Evolutionary conservation across 495 filamentous ascomycete genomes (phyloP).

Genomic region (Aspergillus panamensis): DNA sequence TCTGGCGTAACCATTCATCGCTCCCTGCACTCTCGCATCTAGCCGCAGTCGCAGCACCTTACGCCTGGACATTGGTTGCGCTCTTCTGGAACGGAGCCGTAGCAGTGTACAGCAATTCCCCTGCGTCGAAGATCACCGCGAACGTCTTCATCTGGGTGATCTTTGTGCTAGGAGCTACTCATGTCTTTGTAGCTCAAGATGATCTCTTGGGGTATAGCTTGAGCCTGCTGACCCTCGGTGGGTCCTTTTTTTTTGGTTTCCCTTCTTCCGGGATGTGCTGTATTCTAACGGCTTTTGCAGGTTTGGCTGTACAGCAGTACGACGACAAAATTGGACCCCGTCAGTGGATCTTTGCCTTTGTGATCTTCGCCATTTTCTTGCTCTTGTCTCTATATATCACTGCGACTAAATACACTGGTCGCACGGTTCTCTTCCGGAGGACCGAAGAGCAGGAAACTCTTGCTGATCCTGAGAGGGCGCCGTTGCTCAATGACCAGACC

Average conservation of each 20-base stretch:
- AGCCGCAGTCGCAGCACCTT: slow-evolving; percentile 67
- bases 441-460: slow-evolving; percentile 31
- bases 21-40: slow-evolving; percentile 65
- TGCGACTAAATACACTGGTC: slow-evolving; percentile 59
- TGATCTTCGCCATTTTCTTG: slow-evolving; percentile 73
- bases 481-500: slow-evolving; percentile 36
- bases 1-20: slow-evolving; percentile 70
- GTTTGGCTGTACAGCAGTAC: slow-evolving; percentile 75
- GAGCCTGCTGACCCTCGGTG: slow-evolving; percentile 65
- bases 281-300: slow-evolving; percentile 25
- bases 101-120: slow-evolving; percentile 55
- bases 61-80: slow-evolving; percentile 80
- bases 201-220: slow-evolving; percentile 79
- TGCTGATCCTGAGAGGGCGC: slow-evolving; percentile 40
- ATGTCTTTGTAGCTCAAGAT: slow-evolving; percentile 68
- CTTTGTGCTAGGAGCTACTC: slow-evolving; percentile 66
- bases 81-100: slow-evolving; percentile 86
- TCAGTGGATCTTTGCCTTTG: slow-evolving; percentile 90
- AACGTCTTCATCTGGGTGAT: slow-evolving; percentile 86
- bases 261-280: neutral
- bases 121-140: slow-evolving; percentile 70
- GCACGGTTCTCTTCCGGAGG: slow-evolving; percentile 41
- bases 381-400: slow-evolving; percentile 60
- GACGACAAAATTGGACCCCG: slow-evolving; percentile 64
- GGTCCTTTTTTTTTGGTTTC: neutral